Evolutionary conservation across 2,329 filamentous ascomycete species (phyloP), one percentile per base, ranked within the genome.

Genomic region (Ophiostoma ips): DNA sequence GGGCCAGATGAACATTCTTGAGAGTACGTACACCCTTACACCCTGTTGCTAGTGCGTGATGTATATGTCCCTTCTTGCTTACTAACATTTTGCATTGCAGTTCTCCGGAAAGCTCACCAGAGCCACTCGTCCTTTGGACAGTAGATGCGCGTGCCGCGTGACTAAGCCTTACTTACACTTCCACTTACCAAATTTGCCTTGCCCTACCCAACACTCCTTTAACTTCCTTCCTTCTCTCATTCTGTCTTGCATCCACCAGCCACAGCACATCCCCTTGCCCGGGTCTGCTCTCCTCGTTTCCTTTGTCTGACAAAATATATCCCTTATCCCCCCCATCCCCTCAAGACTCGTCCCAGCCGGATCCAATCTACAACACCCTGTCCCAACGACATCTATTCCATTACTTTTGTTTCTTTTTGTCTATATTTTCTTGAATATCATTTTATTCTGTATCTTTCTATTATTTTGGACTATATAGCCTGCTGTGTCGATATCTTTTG

Each of bases 81-180:
- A 18, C 46, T 9, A 43, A 24, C 19, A 38, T 12, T 16, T 24
- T 8, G 19, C 18, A n/a, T 11, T 43, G 10, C 41, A 71, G 69
- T 63, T 56, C 67, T 71, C 15, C 64, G 66, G 61, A 66, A 69
- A 47, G 68, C 68, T 16, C 65, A 69, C 50, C 60, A 63, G 50
- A 61, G 49, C 47, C 65, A 69, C 52, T 59, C 54, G 12, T 58
- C 60, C 7, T 61, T 60, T 36, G 57, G 61, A 47, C 62, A 63
- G 50, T 66, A 58, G 58, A 36, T 10, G 5, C 3, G 7, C 8
- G 6, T 15, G 12, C 6, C 28, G 19, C 34, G 11, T 38, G 15
- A 7, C 30, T 31, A n/a, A 19, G 3, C 5, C 44, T 10, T 24
- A n/a, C 2, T 3, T 35, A 6, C 30, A 31, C n/a, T n/a, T 31